Evolutionary conservation across 2,329 filamentous ascomycete species (phyloP), one percentile per base, ranked within the genome.

Genomic region (Pyrenochaeta sp.): DNA sequence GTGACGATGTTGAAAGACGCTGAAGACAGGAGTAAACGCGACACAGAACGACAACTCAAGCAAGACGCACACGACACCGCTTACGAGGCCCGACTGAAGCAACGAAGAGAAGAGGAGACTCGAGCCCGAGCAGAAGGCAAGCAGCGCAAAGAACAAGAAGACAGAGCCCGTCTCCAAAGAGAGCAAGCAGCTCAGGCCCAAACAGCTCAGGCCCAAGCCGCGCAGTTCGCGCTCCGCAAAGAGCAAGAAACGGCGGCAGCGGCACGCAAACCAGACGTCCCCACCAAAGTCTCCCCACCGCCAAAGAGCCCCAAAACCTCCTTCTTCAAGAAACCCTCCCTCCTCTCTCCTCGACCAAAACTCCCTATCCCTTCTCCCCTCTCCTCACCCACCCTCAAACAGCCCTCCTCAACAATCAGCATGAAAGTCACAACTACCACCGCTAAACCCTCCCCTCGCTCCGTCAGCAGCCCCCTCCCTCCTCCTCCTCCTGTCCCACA

Each of bases 1-100:
- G 21, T 44, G 6, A 26, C n/a, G 0, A 45, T 64, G 44, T 35
- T 67, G 20, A 58, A 61, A 32, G 41, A 53, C 10, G 43, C 52
- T 3, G 48, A 60, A 21, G 44, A 49, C 18, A 48, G 50, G n/a
- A 53, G 59, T 29, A 43, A 38, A 21, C 39, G 21, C n/a, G 41
- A 43, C 4, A 28, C 47, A 11, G 43, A 54, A 3, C 37, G 27
- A 3, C 41, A 38, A 17, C 21, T 28, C 4, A 44, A 49, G 26
- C 31, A 37, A 9, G 22, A 38, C 3, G 49, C 44, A 15, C 27
- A 51, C n/a, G 43, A 29, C 4, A 35, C 44, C 11, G 32, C 28
- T 0, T 24, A 43, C 14, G 51, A 56, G 32, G 44, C 34, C 3
- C 44, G 45, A 37, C 36, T 43, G 20, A 35, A 42, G 22, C 41